Conservation (phyloP, 2,329 filamentous ascomycete genomes). For the Fusarium ramigenum region DNA sequence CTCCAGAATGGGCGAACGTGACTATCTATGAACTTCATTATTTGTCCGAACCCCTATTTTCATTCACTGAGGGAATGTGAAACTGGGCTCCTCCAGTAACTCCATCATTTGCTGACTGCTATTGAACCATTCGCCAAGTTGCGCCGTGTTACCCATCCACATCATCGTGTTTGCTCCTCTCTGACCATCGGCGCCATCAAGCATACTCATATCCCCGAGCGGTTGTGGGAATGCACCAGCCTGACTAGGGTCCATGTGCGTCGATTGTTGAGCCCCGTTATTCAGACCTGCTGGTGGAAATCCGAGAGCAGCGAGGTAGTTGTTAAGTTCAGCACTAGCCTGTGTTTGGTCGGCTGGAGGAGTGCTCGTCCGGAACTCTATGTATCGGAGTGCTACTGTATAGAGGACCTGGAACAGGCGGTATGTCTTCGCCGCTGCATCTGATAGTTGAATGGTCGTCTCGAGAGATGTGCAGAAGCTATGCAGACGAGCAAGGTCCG, state of each 20-base stretch:
- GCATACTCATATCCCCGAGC: conserved; percentile 10
- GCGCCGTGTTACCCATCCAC: conserved; percentile 51
- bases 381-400: conserved; percentile 66
- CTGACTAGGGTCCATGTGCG: conserved; percentile 14
- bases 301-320: conserved; percentile 58
- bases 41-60: not conserved
- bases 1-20: too few species aligned
- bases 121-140: conserved; percentile 52
- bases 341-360: conserved; percentile 48
- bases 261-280: conserved; percentile 25
- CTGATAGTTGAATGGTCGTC: conserved; percentile 54
- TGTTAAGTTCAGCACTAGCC: conserved; percentile 41
- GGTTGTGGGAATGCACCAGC: conserved; percentile 19
- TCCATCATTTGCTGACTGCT: conserved; percentile 51
- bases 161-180: conserved; percentile 41
- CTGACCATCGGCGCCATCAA: conserved; percentile 27
- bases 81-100: conserved; percentile 46
- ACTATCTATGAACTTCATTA: not conserved
- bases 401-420: conserved; percentile 67
- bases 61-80: conserved; percentile 35
- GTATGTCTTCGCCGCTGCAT: conserved; percentile 64
- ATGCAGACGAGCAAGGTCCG: conserved; percentile 58
- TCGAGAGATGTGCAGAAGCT: conserved; percentile 62
- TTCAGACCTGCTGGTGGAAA: conserved; percentile 44
- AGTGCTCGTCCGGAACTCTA: conserved; percentile 59